Evolutionary conservation across 2,329 filamentous ascomycete genomes (phyloP).

Genomic region (Ceratocystis diversiconidia): DNA sequence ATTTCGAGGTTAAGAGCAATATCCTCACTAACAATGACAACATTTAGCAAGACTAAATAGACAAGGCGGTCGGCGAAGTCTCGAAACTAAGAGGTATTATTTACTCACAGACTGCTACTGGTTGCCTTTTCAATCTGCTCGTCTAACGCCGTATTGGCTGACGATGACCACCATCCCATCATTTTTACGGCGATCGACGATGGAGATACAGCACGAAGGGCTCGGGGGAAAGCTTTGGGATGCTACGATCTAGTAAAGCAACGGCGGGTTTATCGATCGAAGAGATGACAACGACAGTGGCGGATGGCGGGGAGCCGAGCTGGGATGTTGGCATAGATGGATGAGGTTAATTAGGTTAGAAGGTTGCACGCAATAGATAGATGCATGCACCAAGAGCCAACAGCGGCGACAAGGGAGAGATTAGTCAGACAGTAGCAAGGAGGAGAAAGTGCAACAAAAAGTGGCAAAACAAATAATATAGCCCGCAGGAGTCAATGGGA

Average conservation of each 20-base stretch:
- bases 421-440: neutral
- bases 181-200: conserved; percentile 29
- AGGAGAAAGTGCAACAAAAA: neutral
- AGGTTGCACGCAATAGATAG: neutral
- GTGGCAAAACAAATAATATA: neutral
- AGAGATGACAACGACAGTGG: neutral
- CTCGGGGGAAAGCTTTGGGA: neutral
- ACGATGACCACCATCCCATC: conserved; percentile 96
- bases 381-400: neutral
- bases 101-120: conserved; percentile 69
- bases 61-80: neutral
- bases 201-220: neutral
- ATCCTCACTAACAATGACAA: conserved; percentile 54
- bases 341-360: conserved; percentile 2
- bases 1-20: conserved; percentile 97
- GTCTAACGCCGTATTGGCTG: conserved; percentile 78
- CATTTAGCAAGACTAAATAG: neutral
- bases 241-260: neutral
- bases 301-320: neutral
- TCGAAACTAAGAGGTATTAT: neutral
- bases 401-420: neutral
- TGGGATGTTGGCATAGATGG: neutral
- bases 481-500: neutral
- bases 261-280: neutral
- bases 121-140: conserved; percentile 96